These are phyloP conservation scores for Vigna nakashimae DNA, from an alignment of 306 rosid genomes.

Conservation along the genomic window DNA sequence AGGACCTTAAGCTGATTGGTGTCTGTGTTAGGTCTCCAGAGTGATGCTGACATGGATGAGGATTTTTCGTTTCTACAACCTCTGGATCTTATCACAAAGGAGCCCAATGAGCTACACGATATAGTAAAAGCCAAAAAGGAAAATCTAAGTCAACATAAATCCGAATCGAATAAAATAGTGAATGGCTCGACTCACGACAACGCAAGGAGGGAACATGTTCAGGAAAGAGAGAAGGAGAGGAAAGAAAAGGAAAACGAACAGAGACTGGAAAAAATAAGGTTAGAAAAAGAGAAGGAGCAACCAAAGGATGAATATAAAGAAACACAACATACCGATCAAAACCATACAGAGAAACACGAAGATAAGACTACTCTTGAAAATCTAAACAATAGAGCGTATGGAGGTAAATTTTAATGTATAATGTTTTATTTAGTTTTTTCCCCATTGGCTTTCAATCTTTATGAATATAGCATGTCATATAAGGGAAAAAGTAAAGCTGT, in stretches of 20 bases:
- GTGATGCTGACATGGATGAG: constrained; percentile 68
- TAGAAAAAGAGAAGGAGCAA: constrained; percentile 51
- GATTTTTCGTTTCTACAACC: constrained; percentile 74
- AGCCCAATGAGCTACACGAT: constrained; percentile 55
- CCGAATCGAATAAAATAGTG: constrained; percentile 46
- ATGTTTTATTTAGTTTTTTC: neutral
- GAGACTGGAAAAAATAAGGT: constrained; percentile 39
- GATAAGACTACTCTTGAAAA: constrained; percentile 48
- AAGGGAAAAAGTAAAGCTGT: neutral
- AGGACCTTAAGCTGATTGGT: constrained; percentile 48
- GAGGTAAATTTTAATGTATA: constrained; percentile 45
- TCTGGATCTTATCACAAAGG: constrained; percentile 73
- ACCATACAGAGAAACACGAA: constrained; percentile 49
- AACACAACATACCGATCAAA: constrained; percentile 38
- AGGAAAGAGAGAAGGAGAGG: constrained; percentile 51
- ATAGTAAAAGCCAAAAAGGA: constrained; percentile 63
- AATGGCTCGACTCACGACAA: constrained; percentile 49
- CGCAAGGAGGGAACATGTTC: constrained; percentile 33
- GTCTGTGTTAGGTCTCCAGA: constrained; percentile 59
- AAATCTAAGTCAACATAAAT: constrained; percentile 50
- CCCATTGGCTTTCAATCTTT: constrained; percentile 2
- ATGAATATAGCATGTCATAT: neutral
- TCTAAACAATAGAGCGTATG: constrained; percentile 51
- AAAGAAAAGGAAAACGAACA: constrained; percentile 50
- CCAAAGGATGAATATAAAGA: constrained; percentile 50